These are phyloP conservation scores for Pueraria montana DNA, from an alignment of 306 rosid genomes.

Conservation along the genomic window DNA sequence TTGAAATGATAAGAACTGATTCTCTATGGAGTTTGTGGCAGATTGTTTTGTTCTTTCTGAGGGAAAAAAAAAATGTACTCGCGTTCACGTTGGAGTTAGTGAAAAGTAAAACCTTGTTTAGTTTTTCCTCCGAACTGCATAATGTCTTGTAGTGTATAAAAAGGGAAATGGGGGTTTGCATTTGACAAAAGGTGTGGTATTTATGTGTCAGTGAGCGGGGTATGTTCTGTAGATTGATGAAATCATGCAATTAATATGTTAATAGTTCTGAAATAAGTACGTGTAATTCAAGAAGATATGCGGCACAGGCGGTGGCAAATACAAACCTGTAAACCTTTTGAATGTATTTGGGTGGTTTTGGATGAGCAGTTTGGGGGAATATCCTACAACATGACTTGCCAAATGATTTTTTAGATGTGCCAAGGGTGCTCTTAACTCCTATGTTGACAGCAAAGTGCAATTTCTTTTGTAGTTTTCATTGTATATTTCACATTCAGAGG, in stretches of 20 bases:
- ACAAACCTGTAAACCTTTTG: neutral
- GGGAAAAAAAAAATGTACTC: too few species aligned
- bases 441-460: slow-evolving; percentile 12
- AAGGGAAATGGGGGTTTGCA: neutral
- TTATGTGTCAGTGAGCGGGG: neutral
- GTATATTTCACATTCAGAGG: slow-evolving; percentile 4
- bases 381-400: neutral
- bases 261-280: neutral
- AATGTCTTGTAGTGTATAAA: neutral
- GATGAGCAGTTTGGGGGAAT: neutral
- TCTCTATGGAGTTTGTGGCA: neutral
- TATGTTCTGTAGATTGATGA: slow-evolving; percentile 7
- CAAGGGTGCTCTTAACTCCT: slow-evolving; percentile 21
- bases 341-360: slow-evolving; percentile 12
- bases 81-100: too few species aligned
- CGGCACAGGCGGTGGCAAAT: neutral
- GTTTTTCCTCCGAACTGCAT: neutral
- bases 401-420: neutral
- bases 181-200: neutral
- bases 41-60: too few species aligned
- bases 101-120: neutral
- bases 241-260: neutral
- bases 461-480: slow-evolving; percentile 1
- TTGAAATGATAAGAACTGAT: neutral
- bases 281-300: slow-evolving; percentile 11